A percentile compares a stretch with the other conserved stretches of the same genome.
phyloP scores from a whole-genome alignment of 106 monocot species.

The Apostasia shenzhenica region DNA sequence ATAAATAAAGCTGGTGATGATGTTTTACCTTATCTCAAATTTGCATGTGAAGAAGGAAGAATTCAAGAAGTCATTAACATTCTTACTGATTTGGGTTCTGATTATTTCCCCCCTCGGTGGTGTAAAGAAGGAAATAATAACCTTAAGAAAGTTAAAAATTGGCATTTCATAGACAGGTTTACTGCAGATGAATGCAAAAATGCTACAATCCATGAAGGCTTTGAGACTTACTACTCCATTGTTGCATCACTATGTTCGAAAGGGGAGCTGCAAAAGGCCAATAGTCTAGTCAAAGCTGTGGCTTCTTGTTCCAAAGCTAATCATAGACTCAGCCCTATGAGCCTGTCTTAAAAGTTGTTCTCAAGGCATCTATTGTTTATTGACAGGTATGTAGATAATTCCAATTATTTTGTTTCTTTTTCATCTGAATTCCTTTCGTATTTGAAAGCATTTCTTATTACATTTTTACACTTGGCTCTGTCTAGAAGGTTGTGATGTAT shows the following conservation, averaged over 20 bases:
- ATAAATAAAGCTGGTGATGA: conserved; percentile 49
- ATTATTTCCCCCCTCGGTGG: conserved; percentile 27
- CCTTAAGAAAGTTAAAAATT: conserved; percentile 11
- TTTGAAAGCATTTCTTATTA: not conserved
- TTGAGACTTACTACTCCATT: conserved; percentile 57
- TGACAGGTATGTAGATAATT: not conserved
- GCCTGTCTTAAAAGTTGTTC: conserved; percentile 4
- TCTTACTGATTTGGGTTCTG: conserved; percentile 48
- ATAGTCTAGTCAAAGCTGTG: conserved; percentile 37
- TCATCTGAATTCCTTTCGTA: not conserved
- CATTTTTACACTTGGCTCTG: not conserved
- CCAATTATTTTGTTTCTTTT: not conserved
- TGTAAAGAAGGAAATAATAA: conserved; percentile 8
- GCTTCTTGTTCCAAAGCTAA: conserved; percentile 17
- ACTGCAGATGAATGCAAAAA: not conserved
- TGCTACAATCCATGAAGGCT: conserved; percentile 19
- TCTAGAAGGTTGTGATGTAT: too few relatives aligned
- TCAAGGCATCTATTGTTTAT: not conserved
- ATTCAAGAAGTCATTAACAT: conserved; percentile 58
- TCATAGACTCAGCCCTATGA: conserved; percentile 4
- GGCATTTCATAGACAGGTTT: conserved; percentile 9
- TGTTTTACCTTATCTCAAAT: conserved; percentile 42
- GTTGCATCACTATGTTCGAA: conserved; percentile 70
- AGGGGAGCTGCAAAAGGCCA: conserved; percentile 68
- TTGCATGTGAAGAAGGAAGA: conserved; percentile 70